Evolutionary conservation across 192 early-diverging fungal species (phyloP).

Genomic region (Mortierella claussenii): DNA sequence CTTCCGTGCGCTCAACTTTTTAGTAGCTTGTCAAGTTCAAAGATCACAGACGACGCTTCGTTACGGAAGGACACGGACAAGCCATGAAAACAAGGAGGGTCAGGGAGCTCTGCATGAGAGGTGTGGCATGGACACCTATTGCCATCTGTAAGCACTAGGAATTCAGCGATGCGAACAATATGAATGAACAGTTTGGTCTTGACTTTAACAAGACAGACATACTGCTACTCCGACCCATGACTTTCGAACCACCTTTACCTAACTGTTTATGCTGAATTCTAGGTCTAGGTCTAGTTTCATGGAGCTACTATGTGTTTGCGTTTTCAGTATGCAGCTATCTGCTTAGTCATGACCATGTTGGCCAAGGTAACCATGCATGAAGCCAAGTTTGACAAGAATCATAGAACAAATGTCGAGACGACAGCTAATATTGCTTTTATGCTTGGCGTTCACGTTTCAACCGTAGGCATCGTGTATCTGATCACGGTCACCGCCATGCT

Average conservation of each 20-base stretch:
- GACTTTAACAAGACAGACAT: no score
- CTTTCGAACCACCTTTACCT: no score
- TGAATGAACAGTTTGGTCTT: no score
- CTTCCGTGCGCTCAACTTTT: no score
- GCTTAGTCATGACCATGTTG: constrained; percentile 23
- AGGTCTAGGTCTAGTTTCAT: constrained; percentile 24
- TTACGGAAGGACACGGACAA: not conserved
- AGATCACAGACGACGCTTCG: not conserved
- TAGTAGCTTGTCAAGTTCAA: no score
- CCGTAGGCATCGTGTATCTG: constrained; percentile 21
- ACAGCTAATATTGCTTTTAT: no score
- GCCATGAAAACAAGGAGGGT: constrained; percentile 30
- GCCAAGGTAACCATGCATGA: constrained; percentile 30
- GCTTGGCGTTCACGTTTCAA: no score
- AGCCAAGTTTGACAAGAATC: no score
- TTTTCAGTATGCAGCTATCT: constrained; percentile 37
- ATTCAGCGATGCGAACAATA: no score
- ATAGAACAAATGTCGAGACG: no score
- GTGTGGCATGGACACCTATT: constrained; percentile 32
- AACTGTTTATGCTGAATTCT: no score
- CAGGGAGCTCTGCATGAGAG: constrained; percentile 25
- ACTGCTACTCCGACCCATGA: no score
- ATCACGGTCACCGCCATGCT: constrained; percentile 9
- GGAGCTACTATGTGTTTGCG: constrained; percentile 40
- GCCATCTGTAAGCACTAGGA: constrained; percentile 24